Conservation (phyloP, 805 yeast species). For the Spathaspora passalidarum region DNA sequence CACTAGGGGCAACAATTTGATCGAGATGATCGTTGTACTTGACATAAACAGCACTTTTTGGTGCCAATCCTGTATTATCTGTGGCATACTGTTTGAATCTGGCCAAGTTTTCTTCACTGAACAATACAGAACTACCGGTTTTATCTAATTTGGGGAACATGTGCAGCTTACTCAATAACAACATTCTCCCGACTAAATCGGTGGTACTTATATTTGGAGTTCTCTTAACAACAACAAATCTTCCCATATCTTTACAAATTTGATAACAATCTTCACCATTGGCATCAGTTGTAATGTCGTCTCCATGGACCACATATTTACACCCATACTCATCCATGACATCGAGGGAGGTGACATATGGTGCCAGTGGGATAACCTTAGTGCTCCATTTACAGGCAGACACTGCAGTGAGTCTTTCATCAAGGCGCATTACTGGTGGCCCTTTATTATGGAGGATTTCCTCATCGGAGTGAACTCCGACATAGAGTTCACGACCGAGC, state of each 20-base stretch:
- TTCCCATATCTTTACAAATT: constrained; percentile 75
- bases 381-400: constrained; percentile 90
- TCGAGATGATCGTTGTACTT: constrained; percentile 29
- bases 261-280: constrained; percentile 93
- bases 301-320: constrained; percentile 95
- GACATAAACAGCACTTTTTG: constrained; percentile 58
- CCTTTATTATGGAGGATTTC: constrained; percentile 85
- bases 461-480: constrained; percentile 91
- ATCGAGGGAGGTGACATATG: constrained; percentile 86
- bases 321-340: constrained; percentile 76
- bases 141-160: constrained; percentile 34
- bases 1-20: constrained; percentile 33
- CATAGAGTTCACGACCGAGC: constrained; percentile 69
- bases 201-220: constrained; percentile 95
- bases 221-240: constrained; percentile 86
- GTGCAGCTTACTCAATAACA: constrained; percentile 57
- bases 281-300: constrained; percentile 95
- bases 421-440: constrained; percentile 84
- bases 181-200: constrained; percentile 87
- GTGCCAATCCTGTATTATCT: constrained; percentile 54
- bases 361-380: constrained; percentile 69
- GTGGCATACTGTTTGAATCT: constrained; percentile 57
- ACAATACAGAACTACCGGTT: constrained; percentile 27
- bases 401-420: constrained; percentile 81
- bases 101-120: constrained; percentile 33